Evolutionary conservation across 768 basidiomycete genomes (phyloP).

Genomic region (Amanita molliuscula): DNA sequence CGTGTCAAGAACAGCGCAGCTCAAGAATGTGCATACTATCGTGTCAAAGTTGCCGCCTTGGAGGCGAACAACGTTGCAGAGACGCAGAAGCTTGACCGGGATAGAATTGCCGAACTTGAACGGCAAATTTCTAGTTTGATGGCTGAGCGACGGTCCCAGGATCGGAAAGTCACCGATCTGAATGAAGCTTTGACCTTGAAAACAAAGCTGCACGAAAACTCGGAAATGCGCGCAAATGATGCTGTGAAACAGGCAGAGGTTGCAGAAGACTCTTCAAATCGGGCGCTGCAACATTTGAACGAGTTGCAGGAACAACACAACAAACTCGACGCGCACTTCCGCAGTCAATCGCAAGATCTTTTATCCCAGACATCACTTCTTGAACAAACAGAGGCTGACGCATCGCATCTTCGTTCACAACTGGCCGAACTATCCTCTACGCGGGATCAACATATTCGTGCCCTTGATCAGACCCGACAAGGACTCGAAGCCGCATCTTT

Average conservation of each 20-base stretch:
- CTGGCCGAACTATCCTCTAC: conserved; percentile 61
- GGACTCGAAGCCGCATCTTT: conserved; percentile 69
- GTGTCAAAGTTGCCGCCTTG: conserved; percentile 84
- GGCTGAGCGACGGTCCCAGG: conserved; percentile 53
- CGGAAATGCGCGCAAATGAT: conserved; percentile 69
- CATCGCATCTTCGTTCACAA: conserved; percentile 49
- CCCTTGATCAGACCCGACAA: conserved; percentile 75
- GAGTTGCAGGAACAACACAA: conserved; percentile 60
- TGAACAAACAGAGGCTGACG: conserved; percentile 76
- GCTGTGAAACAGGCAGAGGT: conserved; percentile 67
- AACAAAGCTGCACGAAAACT: conserved; percentile 67
- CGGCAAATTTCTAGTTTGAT: conserved; percentile 50
- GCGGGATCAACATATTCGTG: conserved; percentile 77
- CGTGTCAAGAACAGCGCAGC: conserved; percentile 65
- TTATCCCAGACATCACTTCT: conserved; percentile 62
- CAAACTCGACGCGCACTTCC: conserved; percentile 49
- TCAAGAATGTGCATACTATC: conserved; percentile 93
- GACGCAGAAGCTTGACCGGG: conserved; percentile 60
- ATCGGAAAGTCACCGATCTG: conserved; percentile 64
- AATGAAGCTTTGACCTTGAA: conserved; percentile 67
- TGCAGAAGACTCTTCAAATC: conserved; percentile 59
- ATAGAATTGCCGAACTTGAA: conserved; percentile 70
- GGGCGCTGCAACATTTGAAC: conserved; percentile 50
- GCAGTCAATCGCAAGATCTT: conserved; percentile 70
- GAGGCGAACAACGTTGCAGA: conserved; percentile 65